Percentiles rank a stretch among this genome's conserved stretches.
phyloP scores from a whole-genome alignment of 2,329 filamentous ascomycete species.

The Diaporthe sp. region DNA sequence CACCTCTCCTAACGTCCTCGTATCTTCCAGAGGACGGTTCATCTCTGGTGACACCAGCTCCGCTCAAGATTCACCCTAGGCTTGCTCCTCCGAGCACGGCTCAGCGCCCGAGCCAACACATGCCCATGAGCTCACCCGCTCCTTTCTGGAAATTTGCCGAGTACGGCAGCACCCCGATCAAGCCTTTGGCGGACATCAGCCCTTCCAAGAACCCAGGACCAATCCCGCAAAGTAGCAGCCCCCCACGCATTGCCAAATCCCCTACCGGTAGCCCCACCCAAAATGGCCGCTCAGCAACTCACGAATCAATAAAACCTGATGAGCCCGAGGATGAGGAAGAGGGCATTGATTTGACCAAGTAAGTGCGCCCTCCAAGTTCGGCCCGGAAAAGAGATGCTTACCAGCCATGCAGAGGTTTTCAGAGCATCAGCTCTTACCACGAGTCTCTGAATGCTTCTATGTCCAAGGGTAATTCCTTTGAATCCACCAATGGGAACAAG shows the following conservation, averaged over 20 bases:
- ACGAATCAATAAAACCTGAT: constrained; percentile 37
- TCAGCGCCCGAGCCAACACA: constrained; percentile 84
- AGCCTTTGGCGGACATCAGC: constrained; percentile 62
- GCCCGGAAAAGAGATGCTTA: not conserved
- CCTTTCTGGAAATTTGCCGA: constrained; percentile 92
- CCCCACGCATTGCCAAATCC: constrained; percentile 61
- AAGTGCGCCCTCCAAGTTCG: constrained; percentile 40
- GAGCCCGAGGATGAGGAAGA: constrained; percentile 60
- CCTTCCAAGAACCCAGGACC: constrained; percentile 61
- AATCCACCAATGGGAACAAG: constrained; percentile 30
- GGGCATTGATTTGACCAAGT: constrained; percentile 70
- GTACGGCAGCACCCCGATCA: constrained; percentile 77
- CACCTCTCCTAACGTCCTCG: constrained; percentile 70
- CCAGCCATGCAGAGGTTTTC: constrained; percentile 63
- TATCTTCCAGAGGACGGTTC: constrained; percentile 69
- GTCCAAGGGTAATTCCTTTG: constrained; percentile 34
- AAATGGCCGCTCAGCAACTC: constrained; percentile 37
- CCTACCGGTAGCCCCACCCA: constrained; percentile 63
- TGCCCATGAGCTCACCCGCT: constrained; percentile 86
- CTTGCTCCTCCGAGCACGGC: constrained; percentile 84
- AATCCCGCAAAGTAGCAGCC: constrained; percentile 67
- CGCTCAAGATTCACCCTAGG: constrained; percentile 77
- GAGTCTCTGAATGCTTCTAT: constrained; percentile 53
- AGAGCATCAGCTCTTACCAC: constrained; percentile 73
- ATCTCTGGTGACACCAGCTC: constrained; percentile 78